Conservation (phyloP, 2,329 filamentous ascomycete genomes). For the Samsoniella hepiali region DNA sequence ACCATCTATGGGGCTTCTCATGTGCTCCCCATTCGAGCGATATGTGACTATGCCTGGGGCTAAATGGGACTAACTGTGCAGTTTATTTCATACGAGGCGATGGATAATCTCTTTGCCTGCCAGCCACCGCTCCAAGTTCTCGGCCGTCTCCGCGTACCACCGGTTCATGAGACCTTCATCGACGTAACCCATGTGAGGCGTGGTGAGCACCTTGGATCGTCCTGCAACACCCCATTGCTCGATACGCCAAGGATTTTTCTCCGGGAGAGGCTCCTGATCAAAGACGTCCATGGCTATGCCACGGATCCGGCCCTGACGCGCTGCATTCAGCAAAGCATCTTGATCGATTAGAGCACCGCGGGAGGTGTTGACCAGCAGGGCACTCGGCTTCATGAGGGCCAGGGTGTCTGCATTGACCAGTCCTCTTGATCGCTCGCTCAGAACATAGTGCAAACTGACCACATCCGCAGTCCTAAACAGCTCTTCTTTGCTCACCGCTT, state of each 20-base stretch:
- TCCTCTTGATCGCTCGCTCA: slow-evolving; percentile 60
- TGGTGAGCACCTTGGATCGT: slow-evolving; percentile 59
- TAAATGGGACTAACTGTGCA: not conserved
- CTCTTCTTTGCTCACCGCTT: slow-evolving; percentile 58
- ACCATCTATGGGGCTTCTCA: not conserved
- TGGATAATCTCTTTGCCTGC: slow-evolving; percentile 23
- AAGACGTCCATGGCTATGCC: slow-evolving; percentile 74
- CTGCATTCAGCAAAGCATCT: slow-evolving; percentile 54
- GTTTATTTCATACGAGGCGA: slow-evolving; percentile 2
- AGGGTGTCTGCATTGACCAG: slow-evolving; percentile 58
- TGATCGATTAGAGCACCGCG: slow-evolving; percentile 68
- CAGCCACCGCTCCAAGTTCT: slow-evolving; percentile 57
- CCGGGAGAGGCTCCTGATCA: slow-evolving; percentile 65
- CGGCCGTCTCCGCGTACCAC: slow-evolving; percentile 66
- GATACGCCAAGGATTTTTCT: slow-evolving; percentile 63
- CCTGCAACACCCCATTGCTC: slow-evolving; percentile 60
- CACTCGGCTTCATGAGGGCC: slow-evolving; percentile 55
- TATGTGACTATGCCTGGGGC: not conserved
- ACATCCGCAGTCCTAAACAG: slow-evolving; percentile 62
- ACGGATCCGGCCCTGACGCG: slow-evolving; percentile 57
- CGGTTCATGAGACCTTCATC: slow-evolving; percentile 59
- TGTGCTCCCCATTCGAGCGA: not conserved
- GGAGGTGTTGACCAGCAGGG: slow-evolving; percentile 69
- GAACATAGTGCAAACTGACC: slow-evolving; percentile 64
- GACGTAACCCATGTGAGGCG: slow-evolving; percentile 73